Percentiles rank a stretch among this genome's conserved stretches.
These are phyloP conservation scores for Biscogniauxia marginata DNA, from an alignment of 2,329 filamentous ascomycete genomes.

Conservation along the genomic window DNA sequence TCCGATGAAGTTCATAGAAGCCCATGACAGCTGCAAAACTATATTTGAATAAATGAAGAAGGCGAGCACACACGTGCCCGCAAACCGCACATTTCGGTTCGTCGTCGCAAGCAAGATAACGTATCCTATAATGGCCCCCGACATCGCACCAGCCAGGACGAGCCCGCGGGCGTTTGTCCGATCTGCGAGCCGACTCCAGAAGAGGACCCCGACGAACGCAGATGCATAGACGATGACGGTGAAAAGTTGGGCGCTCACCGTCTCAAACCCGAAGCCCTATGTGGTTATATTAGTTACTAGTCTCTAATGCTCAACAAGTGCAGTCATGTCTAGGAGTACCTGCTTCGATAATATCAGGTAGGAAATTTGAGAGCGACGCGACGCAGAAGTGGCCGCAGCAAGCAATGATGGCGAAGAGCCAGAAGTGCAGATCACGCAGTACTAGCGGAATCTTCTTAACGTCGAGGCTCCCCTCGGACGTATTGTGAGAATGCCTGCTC, in stretches of 20 bases:
- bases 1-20: constrained; percentile 25
- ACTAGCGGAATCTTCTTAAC: constrained; percentile 18
- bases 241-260: constrained; percentile 23
- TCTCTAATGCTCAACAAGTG: not conserved
- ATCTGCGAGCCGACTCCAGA: constrained; percentile 21
- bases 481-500: constrained; percentile 22
- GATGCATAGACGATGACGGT: constrained; percentile 25
- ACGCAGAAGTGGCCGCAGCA: constrained; percentile 23
- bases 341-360: constrained; percentile 17
- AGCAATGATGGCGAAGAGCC: constrained; percentile 22
- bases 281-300: too few relatives aligned
- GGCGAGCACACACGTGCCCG: constrained; percentile 22
- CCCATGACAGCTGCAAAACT: constrained; percentile 24
- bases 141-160: constrained; percentile 10
- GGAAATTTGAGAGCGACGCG: constrained; percentile 23
- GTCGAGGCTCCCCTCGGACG: constrained; percentile 11
- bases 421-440: constrained; percentile 25
- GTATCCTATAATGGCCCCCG: constrained; percentile 19
- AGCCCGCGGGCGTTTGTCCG: constrained; percentile 20
- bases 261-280: constrained; percentile 22
- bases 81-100: constrained; percentile 19
- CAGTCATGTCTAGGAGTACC: not conserved
- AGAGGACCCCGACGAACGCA: constrained; percentile 24
- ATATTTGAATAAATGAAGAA: constrained; percentile 21
- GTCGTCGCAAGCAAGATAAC: constrained; percentile 20